Evolutionary conservation across 495 filamentous ascomycete genomes (phyloP), one percentile per base, ranked within the genome.

Genomic region (Talaromyces liani): DNA sequence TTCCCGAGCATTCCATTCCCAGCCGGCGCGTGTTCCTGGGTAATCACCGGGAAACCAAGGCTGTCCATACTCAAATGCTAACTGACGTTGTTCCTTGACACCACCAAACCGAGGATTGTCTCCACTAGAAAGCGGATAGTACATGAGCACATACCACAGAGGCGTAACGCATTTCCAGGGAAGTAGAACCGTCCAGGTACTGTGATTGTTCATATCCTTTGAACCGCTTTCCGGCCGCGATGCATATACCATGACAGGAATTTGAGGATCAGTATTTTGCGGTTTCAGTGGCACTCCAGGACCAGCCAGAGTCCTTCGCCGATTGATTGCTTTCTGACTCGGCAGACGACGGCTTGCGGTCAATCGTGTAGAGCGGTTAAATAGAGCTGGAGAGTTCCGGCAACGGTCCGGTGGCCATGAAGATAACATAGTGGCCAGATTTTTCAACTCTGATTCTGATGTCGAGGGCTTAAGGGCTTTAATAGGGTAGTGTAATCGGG

Each of bases 31-130:
- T 0, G 91, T 96, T 2, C 90, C 91, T 0, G 91, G 92, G 63
- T 85, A 92, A 72, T 98, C 94, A 25, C 84, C 91, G 0, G 94
- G 94, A 71, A 97, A 98, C 86, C 88, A 95, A 10, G 90, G 84
- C 33, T 79, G 77, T 1, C 84, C 85, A n/a, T 84, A 81, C 72
- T 97, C 92, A 69, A 96, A 97, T 8, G 85, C 78, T 36, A 96
- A 77, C 72, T 98, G 95, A 61, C 87, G 80, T 60, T 86, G 80
- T 71, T 98, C 88, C 27, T 89, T 80, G 29, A 97, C 66, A 3
- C 94, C 93, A 18, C 91, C 93, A 67, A 97, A 91, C 31, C 88
- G 81, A 8, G 90, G 85, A 54, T 89, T 92, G 2, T 89, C 85
- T 25, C 91, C 90, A 10, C 87, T 88, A 3, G 89, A 91, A 1